Evolutionary conservation across 177 flowering plant species (phyloP).

Genomic region (Vitis hybrid): DNA sequence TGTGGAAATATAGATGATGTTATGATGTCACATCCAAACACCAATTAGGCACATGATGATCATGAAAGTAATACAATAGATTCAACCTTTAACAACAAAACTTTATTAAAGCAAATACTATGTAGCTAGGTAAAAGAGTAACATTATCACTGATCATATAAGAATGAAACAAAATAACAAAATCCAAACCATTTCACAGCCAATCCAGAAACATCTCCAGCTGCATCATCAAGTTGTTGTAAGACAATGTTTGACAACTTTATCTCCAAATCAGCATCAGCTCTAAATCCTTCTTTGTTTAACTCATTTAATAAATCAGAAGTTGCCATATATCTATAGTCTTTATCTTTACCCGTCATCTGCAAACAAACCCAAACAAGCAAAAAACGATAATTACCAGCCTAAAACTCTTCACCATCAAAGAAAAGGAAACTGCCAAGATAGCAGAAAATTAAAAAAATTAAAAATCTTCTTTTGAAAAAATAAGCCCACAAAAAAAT

Average conservation of each 20-base stretch:
- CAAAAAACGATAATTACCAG: neutral
- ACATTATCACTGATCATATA: neutral
- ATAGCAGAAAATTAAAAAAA: neutral
- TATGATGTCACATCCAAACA: too few species aligned
- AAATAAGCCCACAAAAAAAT: too few species aligned
- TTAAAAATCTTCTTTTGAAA: too few species aligned
- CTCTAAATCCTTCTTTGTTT: constrained; percentile 77
- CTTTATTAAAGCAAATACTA: neutral
- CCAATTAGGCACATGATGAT: neutral
- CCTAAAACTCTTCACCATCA: neutral
- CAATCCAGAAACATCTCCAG: constrained; percentile 97
- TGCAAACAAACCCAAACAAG: constrained; percentile 25
- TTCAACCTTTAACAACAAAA: neutral
- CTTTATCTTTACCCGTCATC: constrained; percentile 99
- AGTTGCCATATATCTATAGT: constrained; percentile 98
- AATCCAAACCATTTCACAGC: constrained; percentile 89
- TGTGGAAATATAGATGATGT: too few species aligned
- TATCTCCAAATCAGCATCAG: constrained; percentile 76
- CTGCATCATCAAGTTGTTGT: constrained; percentile 96
- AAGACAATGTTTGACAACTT: constrained; percentile 70
- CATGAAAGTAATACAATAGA: neutral
- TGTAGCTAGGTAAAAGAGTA: neutral
- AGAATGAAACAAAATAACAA: neutral
- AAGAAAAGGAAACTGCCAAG: neutral
- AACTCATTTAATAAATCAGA: constrained; percentile 91